Conservation (phyloP, 768 basidiomycete species). For the Lyophyllum shimeji region DNA sequence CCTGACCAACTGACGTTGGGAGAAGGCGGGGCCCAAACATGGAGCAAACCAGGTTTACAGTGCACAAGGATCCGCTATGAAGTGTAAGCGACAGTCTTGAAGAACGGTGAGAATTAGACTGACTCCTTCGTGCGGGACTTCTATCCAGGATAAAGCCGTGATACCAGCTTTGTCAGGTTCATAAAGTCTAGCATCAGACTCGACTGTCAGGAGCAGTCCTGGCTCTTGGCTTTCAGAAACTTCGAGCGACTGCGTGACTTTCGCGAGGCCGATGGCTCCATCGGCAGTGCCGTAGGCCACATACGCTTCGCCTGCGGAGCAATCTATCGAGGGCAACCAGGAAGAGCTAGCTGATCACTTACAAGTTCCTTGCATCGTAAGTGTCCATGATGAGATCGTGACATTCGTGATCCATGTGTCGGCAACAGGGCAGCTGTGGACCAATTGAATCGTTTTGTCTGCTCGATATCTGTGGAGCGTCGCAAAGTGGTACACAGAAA, state of each 20-base stretch:
- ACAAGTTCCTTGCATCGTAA: constrained; percentile 41
- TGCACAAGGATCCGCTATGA: constrained; percentile 56
- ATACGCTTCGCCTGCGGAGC: constrained; percentile 48
- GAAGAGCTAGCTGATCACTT: constrained; percentile 18
- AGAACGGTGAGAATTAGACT: constrained; percentile 16
- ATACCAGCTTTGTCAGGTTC: constrained; percentile 42
- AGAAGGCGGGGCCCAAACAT: constrained; percentile 50
- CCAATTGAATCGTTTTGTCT: constrained; percentile 25
- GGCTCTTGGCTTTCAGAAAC: not conserved
- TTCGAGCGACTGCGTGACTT: constrained; percentile 47
- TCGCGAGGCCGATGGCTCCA: constrained; percentile 57
- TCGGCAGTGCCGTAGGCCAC: constrained; percentile 60
- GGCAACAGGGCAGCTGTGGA: constrained; percentile 41
- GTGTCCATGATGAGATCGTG: constrained; percentile 58
- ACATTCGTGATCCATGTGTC: constrained; percentile 67
- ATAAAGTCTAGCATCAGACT: constrained; percentile 26
- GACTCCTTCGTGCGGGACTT: constrained; percentile 37
- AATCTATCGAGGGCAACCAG: not conserved
- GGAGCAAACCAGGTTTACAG: constrained; percentile 58
- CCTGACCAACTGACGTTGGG: constrained; percentile 46
- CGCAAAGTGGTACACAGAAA: not conserved
- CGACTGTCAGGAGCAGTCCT: constrained; percentile 23
- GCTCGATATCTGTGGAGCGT: constrained; percentile 24
- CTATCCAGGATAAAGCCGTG: constrained; percentile 60
- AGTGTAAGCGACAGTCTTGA: not conserved